Percentiles rank a stretch among this genome's conserved stretches.
Conservation (phyloP, 2,329 filamentous ascomycete genomes). For the Ophiostoma quercus region DNA sequence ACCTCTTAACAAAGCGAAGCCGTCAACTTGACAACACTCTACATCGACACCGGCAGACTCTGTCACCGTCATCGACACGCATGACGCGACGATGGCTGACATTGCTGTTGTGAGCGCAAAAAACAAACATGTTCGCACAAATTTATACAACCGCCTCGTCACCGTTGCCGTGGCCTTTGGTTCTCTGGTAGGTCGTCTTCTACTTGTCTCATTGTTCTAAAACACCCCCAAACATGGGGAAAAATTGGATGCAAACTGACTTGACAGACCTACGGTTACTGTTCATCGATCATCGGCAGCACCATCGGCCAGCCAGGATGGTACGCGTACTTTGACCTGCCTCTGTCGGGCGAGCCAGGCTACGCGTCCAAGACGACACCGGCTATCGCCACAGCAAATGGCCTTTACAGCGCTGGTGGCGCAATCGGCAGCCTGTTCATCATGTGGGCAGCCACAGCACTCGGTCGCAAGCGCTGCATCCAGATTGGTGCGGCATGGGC, state of each 20-base stretch:
- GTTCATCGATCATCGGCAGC: conserved; percentile 45
- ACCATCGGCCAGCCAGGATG: conserved; percentile 51
- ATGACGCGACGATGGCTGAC: conserved; percentile 10
- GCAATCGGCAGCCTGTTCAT: conserved; percentile 44
- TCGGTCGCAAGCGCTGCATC: conserved; percentile 43
- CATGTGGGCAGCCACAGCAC: conserved; percentile 45
- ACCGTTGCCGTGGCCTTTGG: conserved; percentile 36
- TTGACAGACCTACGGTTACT: conserved; percentile 44
- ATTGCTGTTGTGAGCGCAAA: not conserved
- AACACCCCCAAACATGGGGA: not conserved
- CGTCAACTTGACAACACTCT: not conserved
- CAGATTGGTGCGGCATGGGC: conserved; percentile 42
- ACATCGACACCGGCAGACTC: not conserved
- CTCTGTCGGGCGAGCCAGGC: conserved; percentile 39
- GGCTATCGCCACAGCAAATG: conserved; percentile 40
- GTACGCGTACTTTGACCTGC: conserved; percentile 44
- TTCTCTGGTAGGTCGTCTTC: conserved; percentile 31
- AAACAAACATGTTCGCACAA: conserved; percentile 22
- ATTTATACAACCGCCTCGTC: conserved; percentile 35
- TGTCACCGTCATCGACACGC: not conserved
- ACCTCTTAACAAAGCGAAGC: not conserved
- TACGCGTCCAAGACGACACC: conserved; percentile 44
- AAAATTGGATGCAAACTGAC: not conserved
- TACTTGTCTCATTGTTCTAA: not conserved
- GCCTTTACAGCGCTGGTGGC: conserved; percentile 37